Conservation (phyloP, 176 grass and related monocot species). For the Dactylis glomerata region DNA sequence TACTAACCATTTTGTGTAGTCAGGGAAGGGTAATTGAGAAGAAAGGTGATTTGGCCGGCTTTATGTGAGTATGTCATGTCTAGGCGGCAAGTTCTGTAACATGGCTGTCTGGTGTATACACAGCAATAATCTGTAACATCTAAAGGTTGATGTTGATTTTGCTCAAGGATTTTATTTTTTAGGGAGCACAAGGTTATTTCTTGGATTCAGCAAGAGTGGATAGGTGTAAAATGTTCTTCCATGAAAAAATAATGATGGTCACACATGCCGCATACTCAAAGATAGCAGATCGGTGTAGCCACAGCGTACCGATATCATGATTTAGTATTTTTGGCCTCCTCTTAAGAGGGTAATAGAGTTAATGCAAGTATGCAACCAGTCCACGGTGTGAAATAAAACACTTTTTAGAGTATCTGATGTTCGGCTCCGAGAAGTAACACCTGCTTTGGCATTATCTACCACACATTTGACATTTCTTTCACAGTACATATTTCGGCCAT, state of each 20-base stretch:
- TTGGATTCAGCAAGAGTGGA: not conserved
- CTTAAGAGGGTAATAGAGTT: not conserved
- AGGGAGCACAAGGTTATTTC: not conserved
- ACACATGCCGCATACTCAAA: not conserved
- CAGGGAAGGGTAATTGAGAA: no score
- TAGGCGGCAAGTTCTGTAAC: not conserved
- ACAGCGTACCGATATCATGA: not conserved
- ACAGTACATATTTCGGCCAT: not conserved
- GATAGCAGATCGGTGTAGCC: not conserved
- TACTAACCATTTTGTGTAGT: no score
- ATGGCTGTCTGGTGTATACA: not conserved
- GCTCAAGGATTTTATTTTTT: not conserved
- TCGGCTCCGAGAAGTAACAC: no score
- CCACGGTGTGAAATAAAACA: not conserved
- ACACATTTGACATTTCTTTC: not conserved
- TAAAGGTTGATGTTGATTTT: not conserved
- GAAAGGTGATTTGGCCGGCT: no score
- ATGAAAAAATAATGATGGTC: not conserved
- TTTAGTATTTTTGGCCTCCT: not conserved
- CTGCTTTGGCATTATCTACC: not conserved
- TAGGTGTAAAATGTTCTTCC: not conserved
- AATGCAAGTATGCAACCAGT: not conserved
- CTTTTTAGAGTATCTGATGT: not conserved
- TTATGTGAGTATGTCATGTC: no score
- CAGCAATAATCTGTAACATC: not conserved